Percentiles rank a stretch among this genome's conserved stretches.
These are phyloP conservation scores for Pestalotiopsis sp. DNA, from an alignment of 2,329 filamentous ascomycete genomes.

Conservation along the genomic window DNA sequence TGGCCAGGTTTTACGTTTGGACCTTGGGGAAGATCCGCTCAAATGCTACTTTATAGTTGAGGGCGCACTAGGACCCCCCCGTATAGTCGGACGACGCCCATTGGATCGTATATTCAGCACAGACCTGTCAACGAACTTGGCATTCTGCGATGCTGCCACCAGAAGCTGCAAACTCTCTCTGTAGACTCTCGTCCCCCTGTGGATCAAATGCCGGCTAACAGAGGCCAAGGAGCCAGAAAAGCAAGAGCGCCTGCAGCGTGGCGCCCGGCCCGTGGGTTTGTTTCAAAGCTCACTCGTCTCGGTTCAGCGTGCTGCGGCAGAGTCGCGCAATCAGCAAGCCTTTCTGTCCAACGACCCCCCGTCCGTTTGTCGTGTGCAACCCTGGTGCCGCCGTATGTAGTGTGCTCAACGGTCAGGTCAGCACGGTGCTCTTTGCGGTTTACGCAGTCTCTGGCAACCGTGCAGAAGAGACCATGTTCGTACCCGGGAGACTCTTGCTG, in stretches of 20 bases:
- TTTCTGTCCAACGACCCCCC: not conserved
- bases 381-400: not conserved
- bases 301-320: not conserved
- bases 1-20: slow-evolving; percentile 2
- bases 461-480: not conserved
- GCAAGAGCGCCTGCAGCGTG: not conserved
- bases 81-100: not conserved
- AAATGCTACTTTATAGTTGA: not conserved
- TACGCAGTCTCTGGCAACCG: not conserved
- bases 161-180: not conserved
- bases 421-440: slow-evolving; percentile 1
- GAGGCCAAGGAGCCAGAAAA: not conserved
- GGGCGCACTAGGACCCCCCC: not conserved
- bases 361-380: not conserved
- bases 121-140: slow-evolving; percentile 5
- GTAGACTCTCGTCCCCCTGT: not conserved
- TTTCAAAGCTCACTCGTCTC: slow-evolving; percentile 5
- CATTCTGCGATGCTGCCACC: not conserved
- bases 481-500: not conserved
- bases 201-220: slow-evolving; percentile 2
- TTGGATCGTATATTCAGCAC: slow-evolving; percentile 2
- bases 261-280: not conserved
- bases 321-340: not conserved
- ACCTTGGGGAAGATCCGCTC: not conserved
- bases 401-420: not conserved